Percentiles rank a stretch among this genome's conserved stretches.
Conservation (phyloP, 495 filamentous ascomycete species). For the Lepraria neglecta region DNA sequence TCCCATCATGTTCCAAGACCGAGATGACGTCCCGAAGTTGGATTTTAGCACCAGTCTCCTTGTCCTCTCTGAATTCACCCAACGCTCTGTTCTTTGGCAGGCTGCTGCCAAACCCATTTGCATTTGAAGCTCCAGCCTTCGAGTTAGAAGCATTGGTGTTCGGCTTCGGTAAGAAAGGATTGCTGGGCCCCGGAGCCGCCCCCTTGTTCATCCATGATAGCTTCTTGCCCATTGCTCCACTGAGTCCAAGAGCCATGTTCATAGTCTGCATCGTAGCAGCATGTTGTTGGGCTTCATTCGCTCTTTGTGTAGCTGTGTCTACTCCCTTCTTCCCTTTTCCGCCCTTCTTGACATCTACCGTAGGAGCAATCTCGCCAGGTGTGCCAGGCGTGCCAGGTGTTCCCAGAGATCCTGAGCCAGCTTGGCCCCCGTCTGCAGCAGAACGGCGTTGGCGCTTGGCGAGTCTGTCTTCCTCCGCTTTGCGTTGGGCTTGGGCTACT, state of each 20-base stretch:
- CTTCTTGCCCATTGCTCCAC: constrained; percentile 27
- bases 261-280: constrained; percentile 28
- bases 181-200: constrained; percentile 14
- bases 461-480: constrained; percentile 47
- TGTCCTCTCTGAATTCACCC: constrained; percentile 46
- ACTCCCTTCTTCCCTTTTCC: constrained; percentile 51
- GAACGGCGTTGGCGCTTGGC: constrained; percentile 45
- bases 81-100: constrained; percentile 24
- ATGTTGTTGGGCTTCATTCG: constrained; percentile 47
- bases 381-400: constrained; percentile 39
- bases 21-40: constrained; percentile 47
- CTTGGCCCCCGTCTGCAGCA: constrained; percentile 32
- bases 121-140: constrained; percentile 1
- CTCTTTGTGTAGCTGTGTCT: constrained; percentile 40
- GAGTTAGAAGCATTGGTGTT: constrained; percentile 17
- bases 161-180: constrained; percentile 20
- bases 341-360: constrained; percentile 49
- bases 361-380: constrained; percentile 41
- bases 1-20: constrained; percentile 46
- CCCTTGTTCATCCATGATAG: constrained; percentile 27
- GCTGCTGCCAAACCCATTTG: constrained; percentile 11
- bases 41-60: constrained; percentile 41
- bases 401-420: constrained; percentile 34
- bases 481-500: constrained; percentile 35
- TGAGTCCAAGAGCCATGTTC: constrained; percentile 27